phyloP scores from a whole-genome alignment of 2,329 filamentous ascomycete species.

The Fusarium sp. region DNA sequence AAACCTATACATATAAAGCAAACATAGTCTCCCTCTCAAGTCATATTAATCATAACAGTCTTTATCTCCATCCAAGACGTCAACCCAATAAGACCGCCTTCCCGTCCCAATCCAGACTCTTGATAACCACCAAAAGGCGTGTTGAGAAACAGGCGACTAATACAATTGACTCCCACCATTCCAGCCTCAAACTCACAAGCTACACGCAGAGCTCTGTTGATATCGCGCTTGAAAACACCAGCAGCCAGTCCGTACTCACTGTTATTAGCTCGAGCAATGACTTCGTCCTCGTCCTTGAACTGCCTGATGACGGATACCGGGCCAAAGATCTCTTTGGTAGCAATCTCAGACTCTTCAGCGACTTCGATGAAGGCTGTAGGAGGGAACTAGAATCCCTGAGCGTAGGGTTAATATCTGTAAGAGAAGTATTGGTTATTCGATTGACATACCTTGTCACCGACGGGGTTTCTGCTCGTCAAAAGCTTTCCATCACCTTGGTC shows the following conservation, averaged over 20 bases:
- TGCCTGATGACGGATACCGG: rapidly evolving
- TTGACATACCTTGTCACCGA: too few species aligned
- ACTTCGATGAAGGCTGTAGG: rapidly evolving
- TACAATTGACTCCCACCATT: neutral
- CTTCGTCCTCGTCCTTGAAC: neutral
- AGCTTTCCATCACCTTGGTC: neutral
- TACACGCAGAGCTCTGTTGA: neutral
- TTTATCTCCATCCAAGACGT: neutral
- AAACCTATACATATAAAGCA: rapidly evolving
- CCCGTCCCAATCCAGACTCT: neutral
- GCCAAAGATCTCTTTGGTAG: neutral
- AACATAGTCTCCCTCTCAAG: rapidly evolving
- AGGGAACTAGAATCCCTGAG: neutral
- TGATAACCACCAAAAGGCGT: neutral
- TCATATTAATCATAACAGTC: neutral
- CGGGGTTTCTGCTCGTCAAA: neutral
- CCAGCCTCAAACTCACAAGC: neutral
- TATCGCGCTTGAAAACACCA: neutral
- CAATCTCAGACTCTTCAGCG: neutral
- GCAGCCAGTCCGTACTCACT: neutral
- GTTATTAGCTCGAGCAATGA: neutral
- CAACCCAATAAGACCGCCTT: neutral
- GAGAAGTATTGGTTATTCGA: rapidly evolving
- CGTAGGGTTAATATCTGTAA: rapidly evolving
- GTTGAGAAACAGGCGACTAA: neutral